Conservation (phyloP, 176 grass and related monocot genomes). For the Oryza meyeriana region DNA sequence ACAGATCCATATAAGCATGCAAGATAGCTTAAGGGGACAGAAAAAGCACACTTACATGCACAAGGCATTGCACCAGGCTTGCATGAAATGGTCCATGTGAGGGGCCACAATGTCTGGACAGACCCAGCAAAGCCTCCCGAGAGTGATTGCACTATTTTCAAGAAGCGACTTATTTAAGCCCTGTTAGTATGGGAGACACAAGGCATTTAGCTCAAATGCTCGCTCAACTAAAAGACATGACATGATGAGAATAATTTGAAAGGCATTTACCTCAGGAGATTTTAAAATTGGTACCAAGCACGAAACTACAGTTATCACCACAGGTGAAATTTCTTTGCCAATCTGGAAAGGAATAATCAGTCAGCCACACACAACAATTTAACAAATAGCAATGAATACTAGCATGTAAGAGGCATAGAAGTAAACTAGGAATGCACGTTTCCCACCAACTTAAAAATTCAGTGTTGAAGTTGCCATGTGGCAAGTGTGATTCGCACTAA, state of each 20-base stretch:
- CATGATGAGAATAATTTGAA: neutral
- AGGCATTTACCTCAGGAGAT: conserved; percentile 56
- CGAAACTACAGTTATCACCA: conserved; percentile 73
- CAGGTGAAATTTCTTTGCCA: conserved; percentile 75
- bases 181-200: conserved; percentile 34
- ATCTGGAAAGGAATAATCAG: conserved; percentile 53
- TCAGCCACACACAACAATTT: neutral
- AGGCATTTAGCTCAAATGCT: conserved; percentile 24
- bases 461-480: neutral
- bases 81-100: conserved; percentile 95
- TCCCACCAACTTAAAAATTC: neutral
- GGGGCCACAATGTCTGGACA: conserved; percentile 89
- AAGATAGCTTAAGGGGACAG: neutral
- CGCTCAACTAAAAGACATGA: conserved; percentile 7
- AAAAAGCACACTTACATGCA: conserved; percentile 65
- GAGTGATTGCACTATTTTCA: conserved; percentile 95
- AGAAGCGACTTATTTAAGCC: conserved; percentile 84
- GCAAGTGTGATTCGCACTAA: neutral
- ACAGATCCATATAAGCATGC: neutral
- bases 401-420: neutral
- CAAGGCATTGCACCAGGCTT: conserved; percentile 81
- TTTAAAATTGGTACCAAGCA: conserved; percentile 74
- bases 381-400: neutral
- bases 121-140: conserved; percentile 95
- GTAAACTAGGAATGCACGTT: neutral